phyloP scores from a whole-genome alignment of 352 stramenopile species.

The Phytopythium cucurbitacearum region DNA sequence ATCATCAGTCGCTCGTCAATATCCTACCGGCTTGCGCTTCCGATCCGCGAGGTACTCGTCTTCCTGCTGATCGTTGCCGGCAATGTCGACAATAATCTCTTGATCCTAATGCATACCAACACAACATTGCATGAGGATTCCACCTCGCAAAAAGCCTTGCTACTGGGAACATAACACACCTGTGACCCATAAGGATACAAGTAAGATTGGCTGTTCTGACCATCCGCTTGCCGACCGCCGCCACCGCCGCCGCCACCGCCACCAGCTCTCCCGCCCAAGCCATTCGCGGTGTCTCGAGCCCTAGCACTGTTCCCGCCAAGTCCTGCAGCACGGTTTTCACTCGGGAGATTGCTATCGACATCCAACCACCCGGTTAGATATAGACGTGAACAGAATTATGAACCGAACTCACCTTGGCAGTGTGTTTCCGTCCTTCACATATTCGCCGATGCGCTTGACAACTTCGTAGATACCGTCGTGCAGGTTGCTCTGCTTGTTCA shows the following conservation, averaged over 20 bases:
- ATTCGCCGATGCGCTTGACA: constrained; percentile 73
- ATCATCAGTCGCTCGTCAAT: too few relatives aligned
- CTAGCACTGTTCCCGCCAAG: constrained; percentile 67
- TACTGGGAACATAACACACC: constrained; percentile 11
- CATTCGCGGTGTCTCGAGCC: constrained; percentile 19
- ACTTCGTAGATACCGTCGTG: constrained; percentile 87
- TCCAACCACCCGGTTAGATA: neutral
- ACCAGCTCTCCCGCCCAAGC: constrained; percentile 36
- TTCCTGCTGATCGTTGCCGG: constrained; percentile 61
- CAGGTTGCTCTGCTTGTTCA: constrained; percentile 82
- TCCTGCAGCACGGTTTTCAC: constrained; percentile 78
- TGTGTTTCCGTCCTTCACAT: constrained; percentile 66
- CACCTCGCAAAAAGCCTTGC: neutral
- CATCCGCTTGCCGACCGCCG: constrained; percentile 27
- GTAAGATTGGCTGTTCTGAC: constrained; percentile 77
- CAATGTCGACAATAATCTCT: constrained; percentile 86
- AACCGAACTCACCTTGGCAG: constrained; percentile 43
- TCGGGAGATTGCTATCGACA: constrained; percentile 62
- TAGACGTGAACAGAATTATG: neutral
- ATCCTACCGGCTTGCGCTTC: constrained; percentile 54
- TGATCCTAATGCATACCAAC: constrained; percentile 30
- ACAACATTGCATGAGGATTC: neutral
- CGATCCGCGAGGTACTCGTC: constrained; percentile 79
- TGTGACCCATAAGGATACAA: constrained; percentile 75
- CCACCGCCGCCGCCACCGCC: constrained; percentile 32